These are phyloP conservation scores for Diplogelasinospora grovesii DNA, from an alignment of 495 filamentous ascomycete genomes.

Conservation along the genomic window DNA sequence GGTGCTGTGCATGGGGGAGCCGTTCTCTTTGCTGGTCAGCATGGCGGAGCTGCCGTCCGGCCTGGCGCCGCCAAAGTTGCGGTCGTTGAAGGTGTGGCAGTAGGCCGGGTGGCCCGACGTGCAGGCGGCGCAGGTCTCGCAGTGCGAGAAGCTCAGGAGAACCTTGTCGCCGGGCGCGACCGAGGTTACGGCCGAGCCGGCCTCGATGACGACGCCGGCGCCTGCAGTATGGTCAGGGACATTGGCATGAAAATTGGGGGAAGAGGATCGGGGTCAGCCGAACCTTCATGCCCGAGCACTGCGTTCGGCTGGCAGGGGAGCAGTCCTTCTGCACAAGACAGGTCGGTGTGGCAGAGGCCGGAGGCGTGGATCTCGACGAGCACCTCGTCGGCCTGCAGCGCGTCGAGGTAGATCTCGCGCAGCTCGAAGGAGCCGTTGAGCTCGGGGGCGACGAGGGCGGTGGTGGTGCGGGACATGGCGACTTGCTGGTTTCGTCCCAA, in stretches of 20 bases:
- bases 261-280: not conserved
- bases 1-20: slow-evolving; percentile 54
- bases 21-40: slow-evolving; percentile 37
- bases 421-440: slow-evolving; percentile 22
- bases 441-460: slow-evolving; percentile 23
- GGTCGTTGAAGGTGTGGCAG: slow-evolving; percentile 40
- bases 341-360: slow-evolving; percentile 73
- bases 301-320: slow-evolving; percentile 47
- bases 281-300: slow-evolving; percentile 69
- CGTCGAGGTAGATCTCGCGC: slow-evolving; percentile 13
- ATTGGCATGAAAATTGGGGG: not conserved
- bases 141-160: slow-evolving; percentile 38
- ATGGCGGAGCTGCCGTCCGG: slow-evolving; percentile 8
- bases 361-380: slow-evolving; percentile 65
- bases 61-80: slow-evolving; percentile 35
- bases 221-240: slow-evolving; percentile 20
- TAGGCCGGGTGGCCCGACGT: slow-evolving; percentile 57
- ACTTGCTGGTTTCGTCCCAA: not conserved
- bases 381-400: slow-evolving; percentile 55
- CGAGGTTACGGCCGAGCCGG: slow-evolving; percentile 47
- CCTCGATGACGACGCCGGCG: slow-evolving; percentile 53
- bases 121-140: slow-evolving; percentile 45
- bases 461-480: slow-evolving; percentile 19
- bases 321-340: slow-evolving; percentile 35
- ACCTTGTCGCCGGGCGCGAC: slow-evolving; percentile 58